These are phyloP conservation scores for Agrocybe chaxingu DNA, from an alignment of 768 basidiomycete species.

Conservation along the genomic window DNA sequence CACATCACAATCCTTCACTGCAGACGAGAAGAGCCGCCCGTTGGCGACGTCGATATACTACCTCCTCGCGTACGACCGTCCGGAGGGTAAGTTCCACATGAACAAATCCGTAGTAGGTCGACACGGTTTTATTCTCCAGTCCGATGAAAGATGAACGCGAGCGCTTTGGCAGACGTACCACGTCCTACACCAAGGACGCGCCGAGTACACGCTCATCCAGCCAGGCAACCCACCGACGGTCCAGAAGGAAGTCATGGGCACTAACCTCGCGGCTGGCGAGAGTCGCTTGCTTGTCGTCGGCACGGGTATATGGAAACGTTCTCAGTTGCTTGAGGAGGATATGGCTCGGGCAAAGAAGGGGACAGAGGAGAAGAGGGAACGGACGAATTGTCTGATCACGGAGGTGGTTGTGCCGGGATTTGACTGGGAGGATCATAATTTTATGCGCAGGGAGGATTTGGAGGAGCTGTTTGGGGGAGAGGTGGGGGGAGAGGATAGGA, in stretches of 20 bases:
- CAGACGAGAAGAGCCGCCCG: conserved; percentile 21
- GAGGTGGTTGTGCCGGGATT: conserved; percentile 62
- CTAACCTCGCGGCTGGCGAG: conserved; percentile 39
- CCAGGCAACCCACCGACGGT: conserved; percentile 23
- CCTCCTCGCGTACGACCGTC: conserved; percentile 38
- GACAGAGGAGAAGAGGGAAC: conserved; percentile 28
- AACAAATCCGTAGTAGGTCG: conserved; percentile 43
- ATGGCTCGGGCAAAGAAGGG: conserved; percentile 22
- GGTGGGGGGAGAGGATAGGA: conserved; percentile 13
- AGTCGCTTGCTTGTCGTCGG: conserved; percentile 48
- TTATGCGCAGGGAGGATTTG: conserved; percentile 33
- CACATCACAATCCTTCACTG: background rate
- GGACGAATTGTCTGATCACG: conserved; percentile 51
- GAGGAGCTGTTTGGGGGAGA: conserved; percentile 28
- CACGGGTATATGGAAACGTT: conserved; percentile 54
- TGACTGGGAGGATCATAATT: conserved; percentile 49
- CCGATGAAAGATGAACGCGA: background rate
- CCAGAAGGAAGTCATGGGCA: conserved; percentile 42
- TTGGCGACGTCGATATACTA: conserved; percentile 49
- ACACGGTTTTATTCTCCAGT: background rate
- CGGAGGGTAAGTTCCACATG: conserved; percentile 40
- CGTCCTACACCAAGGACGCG: conserved; percentile 47
- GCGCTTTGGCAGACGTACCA: conserved; percentile 41
- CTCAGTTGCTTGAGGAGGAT: conserved; percentile 43
- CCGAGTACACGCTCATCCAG: conserved; percentile 45